Conservation (phyloP, 2,329 filamentous ascomycete species). For the Colletotrichum magnum region DNA sequence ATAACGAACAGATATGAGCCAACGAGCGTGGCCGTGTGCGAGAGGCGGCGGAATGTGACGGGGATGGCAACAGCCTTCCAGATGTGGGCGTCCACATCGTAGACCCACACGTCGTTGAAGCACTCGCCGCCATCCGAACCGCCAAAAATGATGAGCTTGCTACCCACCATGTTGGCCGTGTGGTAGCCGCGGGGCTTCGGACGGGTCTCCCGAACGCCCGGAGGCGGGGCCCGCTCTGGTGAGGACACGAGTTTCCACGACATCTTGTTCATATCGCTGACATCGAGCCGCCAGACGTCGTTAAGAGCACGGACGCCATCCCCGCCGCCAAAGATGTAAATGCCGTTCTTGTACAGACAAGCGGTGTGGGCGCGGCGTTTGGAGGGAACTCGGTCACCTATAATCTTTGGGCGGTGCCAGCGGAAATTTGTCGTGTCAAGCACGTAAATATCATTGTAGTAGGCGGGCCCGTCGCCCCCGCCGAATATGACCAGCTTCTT, state of each 20-base stretch:
- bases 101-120: constrained; percentile 82
- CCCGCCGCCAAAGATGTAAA: constrained; percentile 80
- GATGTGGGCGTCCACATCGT: constrained; percentile 73
- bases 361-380: constrained; percentile 77
- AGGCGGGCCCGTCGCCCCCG: constrained; percentile 77
- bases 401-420: constrained; percentile 74
- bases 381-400: constrained; percentile 71
- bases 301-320: constrained; percentile 79
- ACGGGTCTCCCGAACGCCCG: constrained; percentile 53
- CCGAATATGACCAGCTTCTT: constrained; percentile 80
- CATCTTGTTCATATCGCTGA: constrained; percentile 76
- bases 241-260: constrained; percentile 76
- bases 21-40: constrained; percentile 78
- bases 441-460: constrained; percentile 81
- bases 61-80: constrained; percentile 74
- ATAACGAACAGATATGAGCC: constrained; percentile 80
- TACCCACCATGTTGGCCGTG: constrained; percentile 80
- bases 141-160: constrained; percentile 80
- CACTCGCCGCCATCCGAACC: constrained; percentile 80
- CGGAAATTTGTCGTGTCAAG: constrained; percentile 79
- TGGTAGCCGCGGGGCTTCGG: constrained; percentile 79
- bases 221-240: constrained; percentile 51
- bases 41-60: constrained; percentile 74
- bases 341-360: constrained; percentile 79
- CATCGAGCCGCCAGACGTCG: constrained; percentile 81